Evolutionary conservation across 1,284 basidiomycete genomes (phyloP).

Genomic region (Heterobasidion irregulare): DNA sequence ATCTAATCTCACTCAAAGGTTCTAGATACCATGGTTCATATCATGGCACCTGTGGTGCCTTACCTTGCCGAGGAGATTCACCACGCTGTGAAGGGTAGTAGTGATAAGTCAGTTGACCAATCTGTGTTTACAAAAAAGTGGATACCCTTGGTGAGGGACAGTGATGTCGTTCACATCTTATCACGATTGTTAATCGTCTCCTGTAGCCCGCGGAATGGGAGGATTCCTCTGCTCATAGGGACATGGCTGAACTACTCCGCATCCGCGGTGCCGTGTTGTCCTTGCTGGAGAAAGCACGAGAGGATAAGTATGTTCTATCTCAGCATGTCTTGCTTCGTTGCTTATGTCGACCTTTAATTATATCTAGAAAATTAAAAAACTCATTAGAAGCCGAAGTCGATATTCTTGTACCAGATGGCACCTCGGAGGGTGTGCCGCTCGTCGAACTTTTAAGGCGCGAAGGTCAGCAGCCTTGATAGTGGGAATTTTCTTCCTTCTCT

Average conservation of each 20-base stretch:
- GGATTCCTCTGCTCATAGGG: conserved; percentile 38
- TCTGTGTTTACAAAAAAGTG: conserved; percentile 65
- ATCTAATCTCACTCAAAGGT: conserved; percentile 34
- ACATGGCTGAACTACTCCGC: conserved; percentile 52
- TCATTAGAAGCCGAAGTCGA: conserved; percentile 61
- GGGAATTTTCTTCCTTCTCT: neutral
- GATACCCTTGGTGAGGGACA: conserved; percentile 42
- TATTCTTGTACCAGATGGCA: conserved; percentile 20
- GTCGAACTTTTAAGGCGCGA: conserved; percentile 38
- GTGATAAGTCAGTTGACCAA: conserved; percentile 12
- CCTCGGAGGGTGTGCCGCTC: conserved; percentile 6
- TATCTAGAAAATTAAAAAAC: conserved; percentile 52
- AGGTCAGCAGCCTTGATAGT: conserved; percentile 27
- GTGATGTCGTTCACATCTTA: neutral
- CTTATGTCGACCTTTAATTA: neutral
- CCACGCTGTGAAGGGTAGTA: conserved; percentile 28
- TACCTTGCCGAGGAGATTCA: conserved; percentile 91
- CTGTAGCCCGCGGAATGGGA: conserved; percentile 44
- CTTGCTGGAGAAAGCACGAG: conserved; percentile 64
- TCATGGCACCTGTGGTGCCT: conserved; percentile 85
- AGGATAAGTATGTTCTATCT: conserved; percentile 43
- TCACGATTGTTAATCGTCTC: neutral
- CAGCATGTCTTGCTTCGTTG: neutral
- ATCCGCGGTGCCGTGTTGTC: conserved; percentile 50
- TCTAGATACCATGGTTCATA: conserved; percentile 58